phyloP scores from a whole-genome alignment of 371 early-diverging fungal species.

The Saksenaea vasiformis region DNA sequence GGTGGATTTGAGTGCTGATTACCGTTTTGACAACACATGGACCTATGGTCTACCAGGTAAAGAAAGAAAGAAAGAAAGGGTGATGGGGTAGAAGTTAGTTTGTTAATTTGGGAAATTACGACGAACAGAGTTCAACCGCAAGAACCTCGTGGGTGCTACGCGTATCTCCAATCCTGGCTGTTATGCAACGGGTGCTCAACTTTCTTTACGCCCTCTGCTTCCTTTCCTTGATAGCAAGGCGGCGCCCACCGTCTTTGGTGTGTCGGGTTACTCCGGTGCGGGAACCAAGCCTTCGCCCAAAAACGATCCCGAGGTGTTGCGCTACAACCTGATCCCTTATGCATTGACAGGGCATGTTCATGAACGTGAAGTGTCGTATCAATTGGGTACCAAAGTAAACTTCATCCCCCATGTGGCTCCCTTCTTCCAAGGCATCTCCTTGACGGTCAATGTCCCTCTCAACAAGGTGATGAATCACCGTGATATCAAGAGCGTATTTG shows the following conservation, averaged over 20 bases:
- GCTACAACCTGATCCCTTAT: slow-evolving; percentile 91
- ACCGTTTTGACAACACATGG: slow-evolving; percentile 88
- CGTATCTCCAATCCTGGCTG: slow-evolving; percentile 96
- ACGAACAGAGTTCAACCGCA: slow-evolving; percentile 65
- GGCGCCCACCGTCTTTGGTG: slow-evolving; percentile 88
- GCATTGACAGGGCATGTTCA: slow-evolving; percentile 94
- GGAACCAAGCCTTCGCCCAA: slow-evolving; percentile 95
- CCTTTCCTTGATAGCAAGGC: slow-evolving; percentile 59
- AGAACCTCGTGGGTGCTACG: slow-evolving; percentile 54
- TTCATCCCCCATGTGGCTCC: slow-evolving; percentile 94
- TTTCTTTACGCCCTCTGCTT: slow-evolving; percentile 82
- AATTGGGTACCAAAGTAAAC: slow-evolving; percentile 62
- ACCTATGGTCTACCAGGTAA: slow-evolving; percentile 86
- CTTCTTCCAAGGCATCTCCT: slow-evolving; percentile 91
- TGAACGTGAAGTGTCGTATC: slow-evolving; percentile 88
- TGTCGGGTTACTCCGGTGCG: slow-evolving; percentile 96
- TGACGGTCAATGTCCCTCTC: slow-evolving; percentile 88
- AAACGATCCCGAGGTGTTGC: slow-evolving; percentile 84
- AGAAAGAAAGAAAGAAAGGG: not conserved
- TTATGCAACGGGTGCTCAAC: slow-evolving; percentile 96
- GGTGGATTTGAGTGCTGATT: slow-evolving; percentile 92
- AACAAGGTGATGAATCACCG: slow-evolving; percentile 61
- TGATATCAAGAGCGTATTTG: slow-evolving; percentile 72
- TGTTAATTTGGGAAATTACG: slow-evolving; percentile 2
- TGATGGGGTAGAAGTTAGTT: not conserved